Percentiles rank a stretch among this genome's conserved stretches.
Conservation (phyloP, 371 early-diverging fungal species). For the Zopfochytrium polystomum region DNA sequence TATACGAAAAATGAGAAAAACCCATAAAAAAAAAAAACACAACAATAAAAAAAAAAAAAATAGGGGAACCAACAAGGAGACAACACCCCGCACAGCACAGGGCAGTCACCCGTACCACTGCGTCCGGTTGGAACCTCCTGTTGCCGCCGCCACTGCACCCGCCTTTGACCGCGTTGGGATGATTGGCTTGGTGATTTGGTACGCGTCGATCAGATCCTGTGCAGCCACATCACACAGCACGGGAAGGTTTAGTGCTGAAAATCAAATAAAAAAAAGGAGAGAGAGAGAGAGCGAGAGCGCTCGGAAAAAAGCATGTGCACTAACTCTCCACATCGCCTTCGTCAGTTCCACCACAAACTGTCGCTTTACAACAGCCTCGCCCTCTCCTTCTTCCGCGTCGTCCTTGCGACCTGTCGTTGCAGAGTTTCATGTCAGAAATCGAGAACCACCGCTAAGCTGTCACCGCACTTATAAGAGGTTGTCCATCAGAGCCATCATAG, state of each 20-base stretch:
- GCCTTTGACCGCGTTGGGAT: constrained; percentile 57
- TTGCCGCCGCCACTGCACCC: background rate
- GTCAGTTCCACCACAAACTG: constrained; percentile 83
- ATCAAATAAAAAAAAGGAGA: constrained; percentile 3
- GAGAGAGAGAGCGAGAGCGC: background rate
- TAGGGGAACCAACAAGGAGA: too few species aligned
- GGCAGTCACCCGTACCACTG: constrained; percentile 25
- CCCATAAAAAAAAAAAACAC: too few species aligned
- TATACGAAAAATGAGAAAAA: too few species aligned
- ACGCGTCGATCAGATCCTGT: constrained; percentile 65
- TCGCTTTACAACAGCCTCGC: constrained; percentile 59
- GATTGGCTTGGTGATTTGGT: constrained; percentile 55
- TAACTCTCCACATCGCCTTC: constrained; percentile 63
- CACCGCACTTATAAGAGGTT: constrained; percentile 57
- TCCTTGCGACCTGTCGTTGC: background rate
- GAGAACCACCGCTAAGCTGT: background rate
- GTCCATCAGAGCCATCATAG: constrained; percentile 60
- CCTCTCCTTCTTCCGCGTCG: constrained; percentile 32
- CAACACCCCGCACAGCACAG: too few species aligned
- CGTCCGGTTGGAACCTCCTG: background rate
- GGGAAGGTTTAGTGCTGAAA: too few species aligned
- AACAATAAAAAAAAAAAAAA: too few species aligned
- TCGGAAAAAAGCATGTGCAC: too few species aligned
- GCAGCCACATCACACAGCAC: too few species aligned
- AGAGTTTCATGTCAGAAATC: background rate